These are phyloP conservation scores for Boletus subparvulus DNA, from an alignment of 768 basidiomycete genomes.

Conservation along the genomic window DNA sequence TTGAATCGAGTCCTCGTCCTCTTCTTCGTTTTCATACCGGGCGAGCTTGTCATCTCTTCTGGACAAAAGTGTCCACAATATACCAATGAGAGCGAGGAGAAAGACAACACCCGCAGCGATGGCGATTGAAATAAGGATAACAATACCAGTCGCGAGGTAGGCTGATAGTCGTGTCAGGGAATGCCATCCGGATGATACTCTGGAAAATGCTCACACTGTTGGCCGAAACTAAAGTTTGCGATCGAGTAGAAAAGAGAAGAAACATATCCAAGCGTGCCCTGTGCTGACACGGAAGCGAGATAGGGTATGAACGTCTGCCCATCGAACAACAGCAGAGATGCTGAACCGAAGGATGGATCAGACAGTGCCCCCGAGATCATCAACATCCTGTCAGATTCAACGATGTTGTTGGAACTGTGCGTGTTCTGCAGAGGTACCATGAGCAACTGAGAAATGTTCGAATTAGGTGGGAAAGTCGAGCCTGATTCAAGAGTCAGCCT, in stretches of 20 bases:
- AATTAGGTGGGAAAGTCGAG: constrained; percentile 51
- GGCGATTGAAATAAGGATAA: constrained; percentile 96
- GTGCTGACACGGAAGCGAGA: constrained; percentile 61
- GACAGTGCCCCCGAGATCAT: constrained; percentile 80
- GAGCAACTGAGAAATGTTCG: constrained; percentile 75
- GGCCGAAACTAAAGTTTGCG: constrained; percentile 69
- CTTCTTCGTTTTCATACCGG: constrained; percentile 67
- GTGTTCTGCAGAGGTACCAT: constrained; percentile 87
- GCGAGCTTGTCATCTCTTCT: constrained; percentile 70
- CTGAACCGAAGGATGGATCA: constrained; percentile 70
- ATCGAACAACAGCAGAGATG: constrained; percentile 86
- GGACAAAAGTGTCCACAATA: constrained; percentile 87
- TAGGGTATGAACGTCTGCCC: constrained; percentile 82
- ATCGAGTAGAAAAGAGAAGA: constrained; percentile 84
- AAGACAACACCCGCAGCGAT: constrained; percentile 94
- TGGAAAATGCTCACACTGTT: constrained; percentile 53
- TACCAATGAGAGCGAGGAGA: constrained; percentile 79
- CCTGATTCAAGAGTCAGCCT: constrained; percentile 37
- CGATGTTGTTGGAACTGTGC: constrained; percentile 66
- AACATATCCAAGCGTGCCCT: constrained; percentile 69
- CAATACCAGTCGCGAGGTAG: constrained; percentile 87
- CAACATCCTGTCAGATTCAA: constrained; percentile 85
- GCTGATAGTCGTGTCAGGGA: constrained; percentile 42
- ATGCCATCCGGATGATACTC: not conserved
- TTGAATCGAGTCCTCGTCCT: constrained; percentile 72